phyloP scores from a whole-genome alignment of 2,329 filamentous ascomycete species.

The Aspergillus unguis region DNA sequence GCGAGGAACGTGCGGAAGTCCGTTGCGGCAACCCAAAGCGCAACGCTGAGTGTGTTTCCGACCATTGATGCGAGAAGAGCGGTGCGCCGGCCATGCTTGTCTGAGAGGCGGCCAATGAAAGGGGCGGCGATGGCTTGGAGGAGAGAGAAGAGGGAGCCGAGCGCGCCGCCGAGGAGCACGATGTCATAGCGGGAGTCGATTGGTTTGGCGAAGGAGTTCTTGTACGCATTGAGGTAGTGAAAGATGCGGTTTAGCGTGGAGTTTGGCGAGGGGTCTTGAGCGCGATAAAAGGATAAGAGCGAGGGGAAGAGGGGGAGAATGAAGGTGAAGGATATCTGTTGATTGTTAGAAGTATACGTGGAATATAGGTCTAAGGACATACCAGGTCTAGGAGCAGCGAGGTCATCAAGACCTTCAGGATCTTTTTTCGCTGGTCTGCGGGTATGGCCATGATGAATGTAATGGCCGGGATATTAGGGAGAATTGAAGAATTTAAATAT shows the following conservation, averaged over 20 bases:
- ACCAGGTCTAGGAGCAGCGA: conserved; percentile 89
- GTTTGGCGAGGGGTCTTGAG: conserved; percentile 62
- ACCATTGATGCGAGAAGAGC: conserved; percentile 88
- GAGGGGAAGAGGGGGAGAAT: conserved; percentile 95
- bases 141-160: conserved; percentile 90
- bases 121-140: conserved; percentile 91
- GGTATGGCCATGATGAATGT: conserved; percentile 34
- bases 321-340: conserved; percentile 93
- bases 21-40: conserved; percentile 87
- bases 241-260: conserved; percentile 78
- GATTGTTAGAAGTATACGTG: conserved; percentile 5
- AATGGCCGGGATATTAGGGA: background rate
- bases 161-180: conserved; percentile 85
- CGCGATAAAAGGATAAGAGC: conserved; percentile 92
- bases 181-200: conserved; percentile 98
- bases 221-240: conserved; percentile 85
- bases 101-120: conserved; percentile 82
- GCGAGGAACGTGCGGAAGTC: conserved; percentile 95
- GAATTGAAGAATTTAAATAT: background rate
- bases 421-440: conserved; percentile 64
- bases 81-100: conserved; percentile 79
- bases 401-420: conserved; percentile 81
- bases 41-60: conserved; percentile 88
- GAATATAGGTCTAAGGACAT: conserved; percentile 31
- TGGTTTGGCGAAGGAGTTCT: conserved; percentile 82